Percentiles rank a stretch among this genome's conserved stretches.
phyloP scores from a whole-genome alignment of 1,284 basidiomycete genomes.

The Hortiboletus rubellus region DNA sequence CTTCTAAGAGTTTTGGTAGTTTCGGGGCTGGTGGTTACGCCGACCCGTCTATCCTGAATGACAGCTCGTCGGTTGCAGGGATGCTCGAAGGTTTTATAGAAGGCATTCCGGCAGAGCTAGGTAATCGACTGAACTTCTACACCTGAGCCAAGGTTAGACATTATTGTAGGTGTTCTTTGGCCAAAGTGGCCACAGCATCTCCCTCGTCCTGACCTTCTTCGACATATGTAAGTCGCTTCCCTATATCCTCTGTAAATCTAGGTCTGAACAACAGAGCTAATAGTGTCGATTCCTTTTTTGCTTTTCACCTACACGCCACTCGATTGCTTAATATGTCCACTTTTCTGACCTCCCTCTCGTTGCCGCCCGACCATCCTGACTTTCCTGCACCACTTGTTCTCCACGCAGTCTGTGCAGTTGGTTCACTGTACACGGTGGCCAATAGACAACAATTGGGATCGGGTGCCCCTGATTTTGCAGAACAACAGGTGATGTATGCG shows the following conservation, averaged over 20 bases:
- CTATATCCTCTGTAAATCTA: background rate
- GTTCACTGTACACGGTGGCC: conserved; percentile 64
- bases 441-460: conserved; percentile 34
- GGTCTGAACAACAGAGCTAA: background rate
- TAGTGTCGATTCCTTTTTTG: conserved; percentile 73
- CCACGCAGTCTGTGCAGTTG: conserved; percentile 76
- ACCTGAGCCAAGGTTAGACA: background rate
- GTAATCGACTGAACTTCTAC: background rate
- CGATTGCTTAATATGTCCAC: conserved; percentile 63
- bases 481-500: conserved; percentile 62
- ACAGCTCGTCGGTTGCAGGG: background rate
- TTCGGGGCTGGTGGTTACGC: background rate
- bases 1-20: background rate
- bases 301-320: conserved; percentile 66
- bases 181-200: conserved; percentile 64
- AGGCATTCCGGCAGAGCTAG: conserved; percentile 3
- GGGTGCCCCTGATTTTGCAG: conserved; percentile 46
- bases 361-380: conserved; percentile 66
- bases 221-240: conserved; percentile 55
- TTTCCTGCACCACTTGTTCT: conserved; percentile 68
- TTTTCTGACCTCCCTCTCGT: conserved; percentile 62
- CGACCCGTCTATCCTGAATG: background rate
- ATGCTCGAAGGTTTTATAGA: background rate
- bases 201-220: conserved; percentile 57
- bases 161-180: conserved; percentile 39